These are phyloP conservation scores for Beauveria australis DNA, from an alignment of 2,329 filamentous ascomycete species.

Conservation along the genomic window DNA sequence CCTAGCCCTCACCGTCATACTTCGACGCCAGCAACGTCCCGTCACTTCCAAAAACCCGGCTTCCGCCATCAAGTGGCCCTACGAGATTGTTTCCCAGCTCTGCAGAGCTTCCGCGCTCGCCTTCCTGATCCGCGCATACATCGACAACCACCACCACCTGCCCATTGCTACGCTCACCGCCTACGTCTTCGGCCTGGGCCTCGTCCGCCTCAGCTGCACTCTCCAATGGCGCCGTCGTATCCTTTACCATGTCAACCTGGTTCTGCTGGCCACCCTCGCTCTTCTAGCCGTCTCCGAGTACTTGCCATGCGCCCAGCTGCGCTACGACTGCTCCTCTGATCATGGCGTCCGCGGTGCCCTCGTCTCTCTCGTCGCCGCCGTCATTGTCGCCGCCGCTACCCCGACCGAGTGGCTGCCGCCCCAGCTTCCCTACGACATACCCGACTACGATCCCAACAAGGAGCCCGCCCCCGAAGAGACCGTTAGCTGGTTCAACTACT, in stretches of 20 bases:
- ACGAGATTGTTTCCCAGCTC: constrained; percentile 35
- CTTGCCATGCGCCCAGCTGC: constrained; percentile 35
- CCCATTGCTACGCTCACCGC: constrained; percentile 27
- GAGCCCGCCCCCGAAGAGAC: constrained; percentile 43
- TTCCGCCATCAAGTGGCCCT: constrained; percentile 31
- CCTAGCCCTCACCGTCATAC: constrained; percentile 18
- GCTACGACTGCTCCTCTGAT: constrained; percentile 22
- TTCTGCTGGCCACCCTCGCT: constrained; percentile 29
- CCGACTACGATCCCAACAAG: constrained; percentile 25
- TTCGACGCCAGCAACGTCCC: constrained; percentile 15
- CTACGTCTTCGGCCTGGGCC: constrained; percentile 36
- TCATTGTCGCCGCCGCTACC: constrained; percentile 34
- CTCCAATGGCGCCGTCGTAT: constrained; percentile 37
- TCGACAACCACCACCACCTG: constrained; percentile 25
- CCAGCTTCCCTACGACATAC: constrained; percentile 28
- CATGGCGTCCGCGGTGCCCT: constrained; percentile 27
- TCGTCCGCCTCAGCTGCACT: constrained; percentile 32
- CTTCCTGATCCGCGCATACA: constrained; percentile 30
- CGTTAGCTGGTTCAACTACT: constrained; percentile 45
- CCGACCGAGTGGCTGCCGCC: constrained; percentile 44
- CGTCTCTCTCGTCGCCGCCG: constrained; percentile 27
- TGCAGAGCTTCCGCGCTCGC: constrained; percentile 30
- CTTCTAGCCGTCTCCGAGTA: constrained; percentile 29
- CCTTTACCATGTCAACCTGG: constrained; percentile 41
- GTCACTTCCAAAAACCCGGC: constrained; percentile 22